Conservation (phyloP, 2,329 filamentous ascomycete species). For the Fusarium nanum region DNA sequence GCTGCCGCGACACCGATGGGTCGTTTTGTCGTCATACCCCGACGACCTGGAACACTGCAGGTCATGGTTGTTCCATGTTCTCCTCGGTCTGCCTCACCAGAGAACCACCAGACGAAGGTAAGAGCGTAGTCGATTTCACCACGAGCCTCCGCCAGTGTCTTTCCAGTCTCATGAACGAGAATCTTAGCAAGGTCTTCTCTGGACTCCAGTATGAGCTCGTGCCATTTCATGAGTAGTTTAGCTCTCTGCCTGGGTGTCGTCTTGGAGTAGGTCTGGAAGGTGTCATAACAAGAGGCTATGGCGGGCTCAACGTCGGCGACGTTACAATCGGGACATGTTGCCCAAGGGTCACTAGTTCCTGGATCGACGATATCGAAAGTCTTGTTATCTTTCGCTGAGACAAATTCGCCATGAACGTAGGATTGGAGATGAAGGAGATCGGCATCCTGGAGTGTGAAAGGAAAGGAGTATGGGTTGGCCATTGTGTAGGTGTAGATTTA, state of each 20-base stretch:
- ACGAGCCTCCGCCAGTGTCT: slow-evolving; percentile 64
- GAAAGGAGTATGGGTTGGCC: background rate
- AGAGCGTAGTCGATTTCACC: slow-evolving; percentile 68
- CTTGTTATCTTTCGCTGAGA: background rate
- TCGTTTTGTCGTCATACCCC: slow-evolving; percentile 76
- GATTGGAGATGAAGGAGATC: background rate
- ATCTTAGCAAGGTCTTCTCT: slow-evolving; percentile 53
- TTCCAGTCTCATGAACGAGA: slow-evolving; percentile 64
- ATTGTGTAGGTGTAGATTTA: background rate
- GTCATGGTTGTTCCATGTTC: slow-evolving; percentile 62
- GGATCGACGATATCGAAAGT: slow-evolving; percentile 8
- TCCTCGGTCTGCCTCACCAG: slow-evolving; percentile 60
- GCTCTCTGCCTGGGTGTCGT: slow-evolving; percentile 51
- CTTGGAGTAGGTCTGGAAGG: slow-evolving; percentile 50
- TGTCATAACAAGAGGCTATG: background rate
- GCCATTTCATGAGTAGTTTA: slow-evolving; percentile 53
- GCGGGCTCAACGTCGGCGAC: slow-evolving; percentile 46
- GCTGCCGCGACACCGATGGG: slow-evolving; percentile 53
- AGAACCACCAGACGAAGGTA: slow-evolving; percentile 68
- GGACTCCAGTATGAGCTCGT: slow-evolving; percentile 47
- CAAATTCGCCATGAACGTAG: slow-evolving; percentile 2
- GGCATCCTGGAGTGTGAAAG: background rate
- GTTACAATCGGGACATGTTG: slow-evolving; percentile 7
- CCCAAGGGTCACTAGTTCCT: background rate
- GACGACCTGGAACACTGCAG: background rate